Evolutionary conservation across 192 early-diverging fungal genomes (phyloP).

Genomic region (Backusella westeae): DNA sequence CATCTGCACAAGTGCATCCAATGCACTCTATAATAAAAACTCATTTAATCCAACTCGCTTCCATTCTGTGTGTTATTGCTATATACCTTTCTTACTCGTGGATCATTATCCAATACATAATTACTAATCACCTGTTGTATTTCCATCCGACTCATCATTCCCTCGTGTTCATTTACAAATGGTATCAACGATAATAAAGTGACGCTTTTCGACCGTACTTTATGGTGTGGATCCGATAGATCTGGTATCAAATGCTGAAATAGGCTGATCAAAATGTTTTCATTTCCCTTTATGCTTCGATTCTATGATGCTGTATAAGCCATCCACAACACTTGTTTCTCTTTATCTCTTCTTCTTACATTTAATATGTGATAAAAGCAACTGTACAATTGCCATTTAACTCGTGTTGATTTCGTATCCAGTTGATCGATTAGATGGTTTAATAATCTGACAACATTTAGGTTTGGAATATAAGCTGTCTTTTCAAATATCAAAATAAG

Average conservation of each 20-base stretch:
- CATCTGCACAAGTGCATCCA: slow-evolving; percentile 48
- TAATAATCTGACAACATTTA: background rate
- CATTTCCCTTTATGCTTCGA: slow-evolving; percentile 1
- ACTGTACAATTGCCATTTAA: slow-evolving; percentile 24
- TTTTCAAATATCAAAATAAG: slow-evolving; percentile 21
- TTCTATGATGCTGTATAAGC: background rate
- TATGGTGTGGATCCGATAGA: slow-evolving; percentile 46
- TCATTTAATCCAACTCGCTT: background rate
- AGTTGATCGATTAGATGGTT: slow-evolving; percentile 8
- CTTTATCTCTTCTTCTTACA: background rate
- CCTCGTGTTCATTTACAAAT: slow-evolving; percentile 9
- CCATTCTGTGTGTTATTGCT: no score
- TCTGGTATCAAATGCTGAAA: slow-evolving; percentile 37
- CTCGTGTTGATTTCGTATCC: slow-evolving; percentile 20
- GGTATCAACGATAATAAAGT: slow-evolving; percentile 43
- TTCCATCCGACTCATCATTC: slow-evolving; percentile 34
- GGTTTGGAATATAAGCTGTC: background rate
- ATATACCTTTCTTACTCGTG: slow-evolving; percentile 51
- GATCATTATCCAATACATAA: slow-evolving; percentile 47
- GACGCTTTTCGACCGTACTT: slow-evolving; percentile 45
- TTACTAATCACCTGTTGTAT: slow-evolving; percentile 49
- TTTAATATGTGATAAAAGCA: slow-evolving; percentile 16
- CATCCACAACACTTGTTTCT: no score
- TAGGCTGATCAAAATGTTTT: slow-evolving; percentile 29
- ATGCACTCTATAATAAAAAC: slow-evolving; percentile 36